Base-by-base conservation (phyloP, 345 rosid genomes). In the Brassica juncea region DNA sequence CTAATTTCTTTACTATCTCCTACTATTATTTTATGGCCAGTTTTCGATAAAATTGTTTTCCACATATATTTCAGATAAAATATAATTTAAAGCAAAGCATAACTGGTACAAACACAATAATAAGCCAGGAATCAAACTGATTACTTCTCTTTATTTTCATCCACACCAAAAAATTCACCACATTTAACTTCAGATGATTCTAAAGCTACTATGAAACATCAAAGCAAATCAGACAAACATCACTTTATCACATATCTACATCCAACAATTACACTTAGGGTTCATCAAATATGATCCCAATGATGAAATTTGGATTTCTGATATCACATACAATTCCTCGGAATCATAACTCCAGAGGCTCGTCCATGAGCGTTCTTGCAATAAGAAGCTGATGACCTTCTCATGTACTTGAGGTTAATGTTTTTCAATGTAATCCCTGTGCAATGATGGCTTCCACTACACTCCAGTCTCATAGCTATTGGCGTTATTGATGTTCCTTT, bases 311-410 rank as follows among this genome's bases (percentile, higher is more conserved):
- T 47, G 32, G 62, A 30, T 2, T 39, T 31, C 6, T 47, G 9
- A 19, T 64, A 19, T 74, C 71, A 65, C 64, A 65, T 74, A 34
- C 78, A 74, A 54, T 54, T 74, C 15, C 65, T 74, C 32, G 78
- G 78, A 21, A 76, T 58, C 54, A 86, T 82, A 16, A 82, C 71
- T 23, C 89, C 89, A 1, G 67, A 80, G 57, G 77, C 70, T 49
- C 81, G 84, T 63, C 97, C 97, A 68, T n/a, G 82, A 0, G 82
- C 93, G 65, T 93, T 80, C 58, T 32, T 74, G 68, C 97, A 91
- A 14, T 82, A 84, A 14, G 94, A 83, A 74, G 60, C 62, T 5
- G 91, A 84, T 32, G 82, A 61, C 28, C 76, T 74, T 10, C 81
- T 81, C 59, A 30, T 58, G 84, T 85, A 84, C 10, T 80, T 84